Evolutionary conservation across 176 grass and related monocot genomes (phyloP), one percentile per base, ranked within the genome.

Genomic region (Pharus latifolius): DNA sequence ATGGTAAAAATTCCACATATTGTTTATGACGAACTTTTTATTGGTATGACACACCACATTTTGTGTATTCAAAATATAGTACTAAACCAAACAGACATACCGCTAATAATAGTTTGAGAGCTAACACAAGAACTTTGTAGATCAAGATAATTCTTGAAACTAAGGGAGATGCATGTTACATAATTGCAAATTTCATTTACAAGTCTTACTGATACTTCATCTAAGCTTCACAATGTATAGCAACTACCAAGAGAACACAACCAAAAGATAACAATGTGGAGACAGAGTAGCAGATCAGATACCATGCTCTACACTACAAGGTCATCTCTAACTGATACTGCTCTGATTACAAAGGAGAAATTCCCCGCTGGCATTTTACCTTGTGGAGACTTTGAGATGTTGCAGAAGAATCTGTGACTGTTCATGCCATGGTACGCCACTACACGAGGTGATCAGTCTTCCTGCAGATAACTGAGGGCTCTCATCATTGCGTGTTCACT

Each of bases 151-250:
- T 46, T 17, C 15, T 45, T 16, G 24, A 65, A 65, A 56, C 52
- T 2, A 13, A 4, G 6, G 28, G 14, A 29, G 9, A 10, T n/a
- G 54, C 15, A 10, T n/a, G 54, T 32, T 57, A 31, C 27, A n/a
- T 6, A n/a, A 57, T 31, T 10, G 27, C 54, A 23, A 3, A 34
- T 50, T 45, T 23, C 61, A 67, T 77, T 77, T 47, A 57, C 28
- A 67, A 25, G 13, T 67, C 42, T n/a, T 34, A n/a, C 73, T 61
- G 37, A 63, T 38, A 16, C 17, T 26, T 62, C 40, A 56, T 48
- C 54, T 54, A 4, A 60, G 16, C 48, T 61, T 79, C 61, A 74
- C 34, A 84, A 61, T 69, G 22, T 79, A 52, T 37, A 68, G 30
- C 51, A 45, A 26, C 26, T n/a, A n/a, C n/a, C n/a, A n/a, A n/a